These are phyloP conservation scores for Punica granatum DNA, from an alignment of 345 rosid species.

Conservation along the genomic window DNA sequence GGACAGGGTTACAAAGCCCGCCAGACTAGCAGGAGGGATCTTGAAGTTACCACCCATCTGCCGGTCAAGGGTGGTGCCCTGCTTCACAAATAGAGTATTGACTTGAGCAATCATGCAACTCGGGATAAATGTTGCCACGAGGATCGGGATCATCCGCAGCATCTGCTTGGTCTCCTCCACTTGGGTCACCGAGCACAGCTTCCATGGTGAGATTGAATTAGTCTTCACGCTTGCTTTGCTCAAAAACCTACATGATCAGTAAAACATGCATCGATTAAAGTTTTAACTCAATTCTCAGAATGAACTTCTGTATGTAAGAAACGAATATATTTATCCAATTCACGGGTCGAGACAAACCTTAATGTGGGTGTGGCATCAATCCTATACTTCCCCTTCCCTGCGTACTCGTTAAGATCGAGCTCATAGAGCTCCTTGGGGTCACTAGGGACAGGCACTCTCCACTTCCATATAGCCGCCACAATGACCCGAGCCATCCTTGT, in stretches of 20 bases:
- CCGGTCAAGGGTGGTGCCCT: constrained; percentile 80
- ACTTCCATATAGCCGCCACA: constrained; percentile 57
- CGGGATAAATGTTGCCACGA: constrained; percentile 65
- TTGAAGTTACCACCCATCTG: constrained; percentile 40
- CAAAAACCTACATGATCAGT: constrained; percentile 39
- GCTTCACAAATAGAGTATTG: constrained; percentile 78
- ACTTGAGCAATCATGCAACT: constrained; percentile 73
- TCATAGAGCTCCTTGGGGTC: constrained; percentile 47
- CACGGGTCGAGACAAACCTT: constrained; percentile 25
- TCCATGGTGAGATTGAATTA: constrained; percentile 46
- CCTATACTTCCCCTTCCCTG: constrained; percentile 38
- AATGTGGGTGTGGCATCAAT: constrained; percentile 52
- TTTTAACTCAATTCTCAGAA: not conserved
- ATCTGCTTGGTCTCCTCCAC: constrained; percentile 96
- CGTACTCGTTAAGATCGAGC: constrained; percentile 46
- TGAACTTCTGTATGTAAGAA: not conserved
- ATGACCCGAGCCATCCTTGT: constrained; percentile 68
- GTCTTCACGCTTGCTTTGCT: constrained; percentile 63
- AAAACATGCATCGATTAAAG: not conserved
- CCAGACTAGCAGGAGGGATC: constrained; percentile 62
- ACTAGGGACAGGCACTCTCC: constrained; percentile 33
- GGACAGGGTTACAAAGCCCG: constrained; percentile 52
- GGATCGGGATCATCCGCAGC: constrained; percentile 76
- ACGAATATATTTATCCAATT: not conserved
- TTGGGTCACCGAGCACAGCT: constrained; percentile 66